Evolutionary conservation across 345 rosid genomes (phyloP).

Genomic region (Eucalyptus lansdowneana): DNA sequence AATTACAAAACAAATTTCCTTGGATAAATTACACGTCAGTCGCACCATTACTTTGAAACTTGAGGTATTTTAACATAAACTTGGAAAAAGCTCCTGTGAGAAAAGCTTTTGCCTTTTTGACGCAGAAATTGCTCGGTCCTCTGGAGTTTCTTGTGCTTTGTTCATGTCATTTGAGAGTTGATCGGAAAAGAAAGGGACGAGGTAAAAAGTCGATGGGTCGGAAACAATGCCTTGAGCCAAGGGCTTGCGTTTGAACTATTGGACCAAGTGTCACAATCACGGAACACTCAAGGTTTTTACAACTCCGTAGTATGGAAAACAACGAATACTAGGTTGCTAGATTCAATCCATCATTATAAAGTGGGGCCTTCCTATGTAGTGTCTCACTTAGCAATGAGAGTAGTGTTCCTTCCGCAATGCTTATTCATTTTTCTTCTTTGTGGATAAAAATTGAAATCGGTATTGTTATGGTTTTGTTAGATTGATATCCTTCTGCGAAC

Average conservation of each 20-base stretch:
- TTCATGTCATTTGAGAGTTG: neutral
- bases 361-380: neutral
- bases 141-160: neutral
- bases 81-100: neutral
- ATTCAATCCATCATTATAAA: neutral
- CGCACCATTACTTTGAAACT: no score
- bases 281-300: neutral
- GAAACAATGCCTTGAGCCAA: neutral
- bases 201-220: neutral
- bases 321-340: neutral
- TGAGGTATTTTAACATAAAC: no score
- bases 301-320: neutral
- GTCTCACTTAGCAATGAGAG: neutral
- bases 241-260: neutral
- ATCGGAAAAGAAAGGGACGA: neutral
- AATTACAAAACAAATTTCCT: no score
- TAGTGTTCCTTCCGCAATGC: neutral
- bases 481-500: constrained; percentile 11
- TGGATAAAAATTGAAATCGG: neutral
- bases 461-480: no score
- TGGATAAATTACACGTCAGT: no score
- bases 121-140: neutral
- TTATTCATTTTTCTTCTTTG: neutral
- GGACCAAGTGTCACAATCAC: neutral
- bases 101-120: neutral